Evolutionary conservation across 73 alveolate species (phyloP).

Genomic region (Vitrella brassicaformis): DNA sequence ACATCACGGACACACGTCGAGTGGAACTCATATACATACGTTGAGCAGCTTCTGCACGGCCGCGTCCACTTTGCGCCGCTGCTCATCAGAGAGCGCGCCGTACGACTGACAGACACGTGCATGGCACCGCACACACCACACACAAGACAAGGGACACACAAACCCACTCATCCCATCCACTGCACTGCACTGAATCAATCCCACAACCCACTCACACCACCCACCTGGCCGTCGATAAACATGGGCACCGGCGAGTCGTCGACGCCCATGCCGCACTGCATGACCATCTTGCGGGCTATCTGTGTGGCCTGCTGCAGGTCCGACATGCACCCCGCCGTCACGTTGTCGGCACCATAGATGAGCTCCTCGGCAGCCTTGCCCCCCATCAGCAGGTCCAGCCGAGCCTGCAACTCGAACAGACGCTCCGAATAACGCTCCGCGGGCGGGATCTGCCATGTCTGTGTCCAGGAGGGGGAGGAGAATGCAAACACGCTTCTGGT

Average conservation of each 20-base stretch:
- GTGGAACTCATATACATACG: too few species aligned
- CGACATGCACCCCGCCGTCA: slow-evolving; percentile 61
- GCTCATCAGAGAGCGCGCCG: not conserved
- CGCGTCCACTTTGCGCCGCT: not conserved
- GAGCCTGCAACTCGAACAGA: slow-evolving; percentile 23
- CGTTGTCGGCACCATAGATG: slow-evolving; percentile 45
- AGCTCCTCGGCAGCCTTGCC: slow-evolving; percentile 69
- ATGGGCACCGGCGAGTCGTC: not conserved
- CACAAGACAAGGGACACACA: too few species aligned
- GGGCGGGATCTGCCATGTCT: slow-evolving; percentile 19
- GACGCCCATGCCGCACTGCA: not conserved
- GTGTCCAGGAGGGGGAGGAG: too few species aligned
- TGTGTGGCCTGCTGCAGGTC: slow-evolving; percentile 57
- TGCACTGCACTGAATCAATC: too few species aligned
- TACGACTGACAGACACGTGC: too few species aligned
- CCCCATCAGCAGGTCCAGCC: slow-evolving; percentile 55
- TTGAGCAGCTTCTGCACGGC: not conserved
- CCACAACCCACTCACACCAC: too few species aligned
- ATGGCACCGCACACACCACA: too few species aligned
- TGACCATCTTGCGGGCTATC: slow-evolving; percentile 8
- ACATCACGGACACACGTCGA: too few species aligned
- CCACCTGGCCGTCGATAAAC: not conserved
- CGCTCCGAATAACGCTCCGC: slow-evolving; percentile 21
- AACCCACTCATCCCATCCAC: too few species aligned
- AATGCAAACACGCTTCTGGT: too few species aligned